Conservation (phyloP, 1,139 yeast species). For the Kodamaea arcana region DNA sequence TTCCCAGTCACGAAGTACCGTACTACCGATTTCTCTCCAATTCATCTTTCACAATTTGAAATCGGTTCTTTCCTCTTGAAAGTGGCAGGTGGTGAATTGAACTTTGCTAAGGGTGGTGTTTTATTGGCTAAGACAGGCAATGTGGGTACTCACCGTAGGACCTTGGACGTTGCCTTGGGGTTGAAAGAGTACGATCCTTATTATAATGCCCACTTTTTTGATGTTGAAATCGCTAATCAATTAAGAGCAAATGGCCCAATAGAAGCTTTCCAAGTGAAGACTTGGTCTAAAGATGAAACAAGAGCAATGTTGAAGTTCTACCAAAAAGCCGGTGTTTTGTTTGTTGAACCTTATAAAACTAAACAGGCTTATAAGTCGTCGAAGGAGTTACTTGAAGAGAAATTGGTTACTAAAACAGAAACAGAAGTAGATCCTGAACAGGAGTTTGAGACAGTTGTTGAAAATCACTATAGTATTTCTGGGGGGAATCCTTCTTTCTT, state of each 20-base stretch:
- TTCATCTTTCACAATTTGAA: conserved; percentile 64
- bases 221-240: conserved; percentile 47
- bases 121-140: conserved; percentile 56
- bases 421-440: conserved; percentile 19
- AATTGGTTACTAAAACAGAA: conserved; percentile 14
- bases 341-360: conserved; percentile 39
- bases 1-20: conserved; percentile 58
- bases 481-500: conserved; percentile 78
- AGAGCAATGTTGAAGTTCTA: conserved; percentile 50
- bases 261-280: conserved; percentile 43
- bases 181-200: conserved; percentile 55
- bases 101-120: conserved; percentile 59
- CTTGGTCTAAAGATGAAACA: conserved; percentile 54
- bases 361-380: conserved; percentile 30
- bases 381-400: conserved; percentile 15
- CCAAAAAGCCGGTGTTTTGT: conserved; percentile 51
- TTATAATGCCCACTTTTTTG: conserved; percentile 47
- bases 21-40: conserved; percentile 51
- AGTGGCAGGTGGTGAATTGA: conserved; percentile 50
- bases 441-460: conserved; percentile 33
- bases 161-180: conserved; percentile 62
- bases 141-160: conserved; percentile 29
- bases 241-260: conserved; percentile 48
- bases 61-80: conserved; percentile 58
- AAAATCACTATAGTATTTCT: conserved; percentile 63